Evolutionary conservation across 164 flowering plant species (phyloP), one percentile per base, ranked within the genome.

Genomic region (Liriodendron chinense): DNA sequence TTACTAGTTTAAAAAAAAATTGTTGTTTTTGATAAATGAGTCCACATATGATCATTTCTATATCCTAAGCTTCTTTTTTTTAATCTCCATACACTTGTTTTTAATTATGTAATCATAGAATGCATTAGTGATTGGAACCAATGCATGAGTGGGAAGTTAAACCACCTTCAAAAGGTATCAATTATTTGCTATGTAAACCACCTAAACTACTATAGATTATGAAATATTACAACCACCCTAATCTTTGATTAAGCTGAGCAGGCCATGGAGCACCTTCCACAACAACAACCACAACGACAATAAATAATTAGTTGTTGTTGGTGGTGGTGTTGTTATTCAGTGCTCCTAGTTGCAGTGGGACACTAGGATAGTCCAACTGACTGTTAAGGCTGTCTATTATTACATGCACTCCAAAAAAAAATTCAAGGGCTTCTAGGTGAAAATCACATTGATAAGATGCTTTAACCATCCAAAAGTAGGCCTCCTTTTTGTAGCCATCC

Each of bases 121-220:
- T 66, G 16, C 18, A 24, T 63, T 18, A 67, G 48, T 18, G 69
- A 67, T 28, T 23, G 16, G 23, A 50, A 57, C 59, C 43, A 49
- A 20, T 72, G 63, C 18, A 69, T 25, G 24, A 75, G 56, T 57
- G 53, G 72, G 77, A 61, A 69, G 75, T 21, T 73, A 72, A 72
- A 49, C 78, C 68, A 77, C 70, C 72, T 47, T 13, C 14, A 26
- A 67, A 53, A 73, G 14, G 8, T 26, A 68, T 26, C 66, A 16
- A 13, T 43, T 66, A n/a, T 34, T 53, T 64, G n/a, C 6, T 61
- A 12, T 47, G 67, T 66, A 26, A 78, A 68, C 75, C 57, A 47
- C n/a, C 28, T 14, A 48, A 56, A 25, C 22, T 57, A 25, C 22
- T 57, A 22, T n/a, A 28, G 12, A 49, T 65, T 10, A 74, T 53